Conservation (phyloP, 306 rosid species). For the Cotoneaster glaucophyllus region DNA sequence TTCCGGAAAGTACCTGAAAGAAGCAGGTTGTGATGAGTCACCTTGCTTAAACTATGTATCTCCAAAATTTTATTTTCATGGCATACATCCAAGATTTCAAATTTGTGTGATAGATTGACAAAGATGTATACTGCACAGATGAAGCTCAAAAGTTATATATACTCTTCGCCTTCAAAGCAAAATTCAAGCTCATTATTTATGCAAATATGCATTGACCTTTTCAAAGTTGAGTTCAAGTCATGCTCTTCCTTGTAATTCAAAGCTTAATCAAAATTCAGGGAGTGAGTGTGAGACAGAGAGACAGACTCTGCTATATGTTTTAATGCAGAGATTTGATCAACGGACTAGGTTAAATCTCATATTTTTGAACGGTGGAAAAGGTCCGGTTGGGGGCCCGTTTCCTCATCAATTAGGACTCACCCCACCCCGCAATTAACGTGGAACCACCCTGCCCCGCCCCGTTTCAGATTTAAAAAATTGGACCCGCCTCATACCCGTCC, state of each 20-base stretch:
- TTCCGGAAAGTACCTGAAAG: slow-evolving; percentile 15
- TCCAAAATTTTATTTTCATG: neutral
- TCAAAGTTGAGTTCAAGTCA: slow-evolving; percentile 40
- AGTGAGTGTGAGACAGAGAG: no score
- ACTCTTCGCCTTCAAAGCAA: neutral
- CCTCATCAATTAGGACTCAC: no score
- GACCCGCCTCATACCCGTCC: no score
- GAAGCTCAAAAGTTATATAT: neutral
- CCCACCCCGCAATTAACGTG: no score
- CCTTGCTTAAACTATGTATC: neutral
- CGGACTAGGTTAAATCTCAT: no score
- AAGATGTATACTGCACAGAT: neutral
- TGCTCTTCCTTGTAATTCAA: slow-evolving; percentile 63
- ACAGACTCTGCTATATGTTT: no score
- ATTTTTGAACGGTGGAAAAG: no score
- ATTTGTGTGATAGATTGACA: neutral
- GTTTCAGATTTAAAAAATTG: no score
- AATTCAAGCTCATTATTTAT: neutral
- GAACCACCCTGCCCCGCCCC: no score
- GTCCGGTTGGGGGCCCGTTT: no score
- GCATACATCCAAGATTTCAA: neutral
- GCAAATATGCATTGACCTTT: slow-evolving; percentile 25
- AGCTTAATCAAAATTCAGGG: slow-evolving; percentile 25
- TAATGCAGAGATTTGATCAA: no score
- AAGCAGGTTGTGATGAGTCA: neutral